A percentile compares a stretch with the other conserved stretches of the same genome.
phyloP scores from a whole-genome alignment of 2,329 filamentous ascomycete species.

The Exophiala lecanii-corni region DNA sequence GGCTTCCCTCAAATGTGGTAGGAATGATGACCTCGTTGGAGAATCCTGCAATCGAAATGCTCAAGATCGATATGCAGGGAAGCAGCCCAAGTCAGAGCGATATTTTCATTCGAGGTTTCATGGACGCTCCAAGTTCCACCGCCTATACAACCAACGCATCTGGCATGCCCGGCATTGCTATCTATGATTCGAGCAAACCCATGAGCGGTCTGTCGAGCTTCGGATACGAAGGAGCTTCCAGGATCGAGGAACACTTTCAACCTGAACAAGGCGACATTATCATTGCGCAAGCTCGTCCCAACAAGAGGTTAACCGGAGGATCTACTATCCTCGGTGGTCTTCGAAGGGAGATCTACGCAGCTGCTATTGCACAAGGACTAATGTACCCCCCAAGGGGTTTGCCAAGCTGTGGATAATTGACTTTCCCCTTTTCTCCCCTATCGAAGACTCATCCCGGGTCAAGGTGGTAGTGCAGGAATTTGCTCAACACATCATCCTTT shows the following conservation, averaged over 20 bases:
- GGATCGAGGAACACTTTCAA: constrained; percentile 48
- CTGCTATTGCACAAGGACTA: constrained; percentile 60
- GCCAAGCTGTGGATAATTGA: constrained; percentile 80
- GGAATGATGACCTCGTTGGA: constrained; percentile 68
- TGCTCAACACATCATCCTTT: constrained; percentile 93
- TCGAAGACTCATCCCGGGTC: constrained; percentile 65
- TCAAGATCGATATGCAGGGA: constrained; percentile 52
- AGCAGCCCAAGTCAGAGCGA: constrained; percentile 49
- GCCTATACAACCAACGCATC: constrained; percentile 64
- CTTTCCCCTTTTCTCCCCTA: constrained; percentile 86
- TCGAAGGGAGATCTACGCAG: constrained; percentile 64
- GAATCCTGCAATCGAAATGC: constrained; percentile 68
- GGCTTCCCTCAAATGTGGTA: constrained; percentile 61
- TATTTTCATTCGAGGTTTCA: constrained; percentile 63
- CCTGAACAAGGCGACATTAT: constrained; percentile 72
- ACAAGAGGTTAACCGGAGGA: constrained; percentile 63
- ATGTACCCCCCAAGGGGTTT: constrained; percentile 51
- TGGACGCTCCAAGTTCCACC: constrained; percentile 59
- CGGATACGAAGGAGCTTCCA: constrained; percentile 65
- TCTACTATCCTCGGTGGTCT: constrained; percentile 65
- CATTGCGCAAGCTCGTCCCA: constrained; percentile 70
- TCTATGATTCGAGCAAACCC: constrained; percentile 69
- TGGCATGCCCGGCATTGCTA: constrained; percentile 74
- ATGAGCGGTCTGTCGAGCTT: constrained; percentile 72
- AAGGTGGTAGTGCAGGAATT: constrained; percentile 76